Conservation (phyloP, 768 basidiomycete genomes). For the Agaricus blazei region DNA sequence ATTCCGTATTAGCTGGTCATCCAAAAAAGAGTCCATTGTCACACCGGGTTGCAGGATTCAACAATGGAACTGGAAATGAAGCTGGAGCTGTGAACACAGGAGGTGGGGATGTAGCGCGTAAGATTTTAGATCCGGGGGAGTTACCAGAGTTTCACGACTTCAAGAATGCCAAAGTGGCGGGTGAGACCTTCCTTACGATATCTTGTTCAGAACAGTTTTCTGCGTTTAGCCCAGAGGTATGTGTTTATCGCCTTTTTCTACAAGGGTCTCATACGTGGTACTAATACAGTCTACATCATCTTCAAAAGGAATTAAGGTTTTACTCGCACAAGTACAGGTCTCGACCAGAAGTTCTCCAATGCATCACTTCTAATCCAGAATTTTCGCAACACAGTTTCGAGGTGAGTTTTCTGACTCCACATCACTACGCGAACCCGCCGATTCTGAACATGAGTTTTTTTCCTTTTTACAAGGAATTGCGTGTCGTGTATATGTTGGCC, state of each 20-base stretch:
- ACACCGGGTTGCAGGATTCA: neutral
- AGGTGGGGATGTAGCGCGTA: too few species aligned
- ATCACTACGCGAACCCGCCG: neutral
- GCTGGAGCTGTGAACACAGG: too few species aligned
- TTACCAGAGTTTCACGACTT: constrained; percentile 13
- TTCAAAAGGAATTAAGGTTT: constrained; percentile 12
- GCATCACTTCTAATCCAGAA: constrained; percentile 6
- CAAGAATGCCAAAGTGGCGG: constrained; percentile 7
- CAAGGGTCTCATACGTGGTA: neutral
- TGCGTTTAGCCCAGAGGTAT: constrained; percentile 14
- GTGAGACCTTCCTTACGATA: constrained; percentile 12
- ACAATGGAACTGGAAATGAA: neutral
- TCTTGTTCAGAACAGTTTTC: constrained; percentile 8
- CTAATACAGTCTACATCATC: neutral
- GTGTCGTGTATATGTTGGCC: constrained; percentile 12
- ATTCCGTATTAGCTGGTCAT: constrained; percentile 9
- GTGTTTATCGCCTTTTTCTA: neutral
- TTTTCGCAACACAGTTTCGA: constrained; percentile 15
- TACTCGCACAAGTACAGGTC: constrained; percentile 11
- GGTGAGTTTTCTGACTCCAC: constrained; percentile 6
- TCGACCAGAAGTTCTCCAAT: constrained; percentile 5
- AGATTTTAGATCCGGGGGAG: constrained; percentile 2
- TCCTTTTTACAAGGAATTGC: constrained; percentile 11
- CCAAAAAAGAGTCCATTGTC: neutral
- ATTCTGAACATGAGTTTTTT: neutral